A percentile compares a stretch with the other conserved stretches of the same genome.
phyloP scores from a whole-genome alignment of 768 basidiomycete species.

The Mycena filopes region DNA sequence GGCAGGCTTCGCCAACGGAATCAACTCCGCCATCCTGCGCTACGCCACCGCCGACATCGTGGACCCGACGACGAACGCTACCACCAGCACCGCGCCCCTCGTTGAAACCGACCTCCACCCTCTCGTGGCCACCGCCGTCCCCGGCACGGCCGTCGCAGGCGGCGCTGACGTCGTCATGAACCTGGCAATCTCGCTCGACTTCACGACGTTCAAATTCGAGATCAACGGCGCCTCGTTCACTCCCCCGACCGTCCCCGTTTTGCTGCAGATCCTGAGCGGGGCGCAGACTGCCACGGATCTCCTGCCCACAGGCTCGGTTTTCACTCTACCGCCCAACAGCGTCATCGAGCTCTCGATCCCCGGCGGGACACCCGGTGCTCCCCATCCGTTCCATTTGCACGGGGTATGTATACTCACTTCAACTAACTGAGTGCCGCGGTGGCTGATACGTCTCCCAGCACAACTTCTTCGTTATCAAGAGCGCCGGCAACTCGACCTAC shows the following conservation, averaged over 20 bases:
- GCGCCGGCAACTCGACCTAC: slow-evolving; percentile 36
- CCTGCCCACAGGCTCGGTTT: slow-evolving; percentile 47
- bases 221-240: slow-evolving; percentile 43
- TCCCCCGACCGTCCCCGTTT: slow-evolving; percentile 52
- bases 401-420: too few species aligned
- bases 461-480: slow-evolving; percentile 44
- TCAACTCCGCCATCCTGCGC: slow-evolving; percentile 51
- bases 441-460: too few species aligned
- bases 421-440: too few species aligned
- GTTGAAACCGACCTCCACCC: slow-evolving; percentile 40
- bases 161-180: slow-evolving; percentile 42
- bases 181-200: slow-evolving; percentile 34
- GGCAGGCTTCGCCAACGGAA: slow-evolving; percentile 41
- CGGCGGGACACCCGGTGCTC: slow-evolving; percentile 34
- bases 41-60: slow-evolving; percentile 46
- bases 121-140: slow-evolving; percentile 21
- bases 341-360: slow-evolving; percentile 53
- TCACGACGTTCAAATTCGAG: slow-evolving; percentile 37
- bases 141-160: slow-evolving; percentile 42
- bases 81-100: slow-evolving; percentile 36
- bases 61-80: slow-evolving; percentile 40
- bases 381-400: slow-evolving; percentile 32
- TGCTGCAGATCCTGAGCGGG: slow-evolving; percentile 57
- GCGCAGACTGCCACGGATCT: slow-evolving; percentile 44
- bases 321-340: slow-evolving; percentile 49